Evolutionary conservation across 768 basidiomycete genomes (phyloP), one percentile per base, ranked within the genome.

Genomic region (Mycena olivaceomarginata): DNA sequence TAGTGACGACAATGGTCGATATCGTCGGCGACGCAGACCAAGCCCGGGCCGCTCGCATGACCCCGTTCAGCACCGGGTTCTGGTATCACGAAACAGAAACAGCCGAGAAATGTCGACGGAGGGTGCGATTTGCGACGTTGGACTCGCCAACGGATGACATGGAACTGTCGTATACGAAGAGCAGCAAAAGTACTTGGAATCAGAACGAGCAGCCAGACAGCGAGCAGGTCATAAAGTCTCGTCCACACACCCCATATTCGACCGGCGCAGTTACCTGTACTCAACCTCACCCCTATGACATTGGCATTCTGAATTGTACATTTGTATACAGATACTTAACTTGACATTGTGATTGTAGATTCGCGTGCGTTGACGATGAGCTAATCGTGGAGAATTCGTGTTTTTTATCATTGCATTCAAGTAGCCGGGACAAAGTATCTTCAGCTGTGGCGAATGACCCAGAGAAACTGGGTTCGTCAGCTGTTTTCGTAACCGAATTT

Each of bases 1-100:
- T 88, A 45, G 80, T 85, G 4, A 85, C 87, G n/a, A 74, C 84
- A 4, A 40, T 83, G 48, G 69, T 86, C 40, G 22, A 74, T 4
- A 60, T 80, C n/a, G 46, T 56, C n/a, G 60, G 67, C 46, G 70
- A 78, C 15, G 15, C 59, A n/a, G 65, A 76, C 41, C 40, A 67
- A 9, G 37, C 5, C 31, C 13, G n/a, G 18, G 45, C 75, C 1
- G 40, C 12, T 39, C 41, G 48, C 2, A 63, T 59, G 5, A 68
- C 51, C 20, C 70, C 40, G 37, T 79, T 77, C 69, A 79, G n/a
- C 51, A 70, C 12, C 13, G 48, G 40, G 51, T 51, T 62, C 4
- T 76, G 77, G 77, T 68, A 40, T 25, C 53, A 25, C 67, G 74
- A 22, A 4, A 9, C 62, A 5, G 22, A 20, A 31, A 43, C 13